Base-by-base conservation (phyloP, 495 filamentous ascomycete species). In the Podospora tetraspora region DNA sequence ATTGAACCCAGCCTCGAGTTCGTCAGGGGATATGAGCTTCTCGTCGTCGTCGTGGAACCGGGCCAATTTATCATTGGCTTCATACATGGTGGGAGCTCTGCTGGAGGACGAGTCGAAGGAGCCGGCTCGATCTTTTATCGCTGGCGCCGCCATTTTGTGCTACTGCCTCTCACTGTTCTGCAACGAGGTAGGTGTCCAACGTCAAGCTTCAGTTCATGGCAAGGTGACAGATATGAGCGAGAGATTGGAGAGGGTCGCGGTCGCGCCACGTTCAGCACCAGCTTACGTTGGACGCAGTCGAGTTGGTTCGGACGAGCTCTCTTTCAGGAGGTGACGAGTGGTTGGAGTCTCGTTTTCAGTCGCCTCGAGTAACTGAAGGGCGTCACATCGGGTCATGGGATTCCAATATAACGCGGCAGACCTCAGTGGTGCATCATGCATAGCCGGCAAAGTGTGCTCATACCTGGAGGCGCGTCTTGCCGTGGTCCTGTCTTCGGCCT, bases 101-200 rank as follows among this genome's bases (percentile, higher is more conserved):
- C 56, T 59, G 59, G 75, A 70, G 10, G 81, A 79, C 13, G 80
- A 81, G 57, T 74, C 77, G 63, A 73, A 70, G 19, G 78, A 82
- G 21, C 72, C 71, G 56, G 71, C 59, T 66, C 73, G 72, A 58
- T 76, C 70, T 56, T 63, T 70, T 65, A 59, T 64, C 34, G 70
- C 68, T 16, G 60, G 10, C 16, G 67, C 23, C 62, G 58, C 37
- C 65, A 37, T 34, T 52, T 1, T 52, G 43, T 52, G 6, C n/a
- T 52, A 7, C 2, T 52, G 13, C 8, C n/a, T 52, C 43, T 8
- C 43, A 8, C 43, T 8, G 19, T n/a, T n/a, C 19, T 3, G 16
- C 43, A 52, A 52, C n/a, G 37, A 8, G 16, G 16, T n/a, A 8
- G 16, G 9, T 52, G 16, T 52, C 19, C 16, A n/a, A 52, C 43